phyloP scores from a whole-genome alignment of 768 basidiomycete genomes.

The Boletus reticulatus region DNA sequence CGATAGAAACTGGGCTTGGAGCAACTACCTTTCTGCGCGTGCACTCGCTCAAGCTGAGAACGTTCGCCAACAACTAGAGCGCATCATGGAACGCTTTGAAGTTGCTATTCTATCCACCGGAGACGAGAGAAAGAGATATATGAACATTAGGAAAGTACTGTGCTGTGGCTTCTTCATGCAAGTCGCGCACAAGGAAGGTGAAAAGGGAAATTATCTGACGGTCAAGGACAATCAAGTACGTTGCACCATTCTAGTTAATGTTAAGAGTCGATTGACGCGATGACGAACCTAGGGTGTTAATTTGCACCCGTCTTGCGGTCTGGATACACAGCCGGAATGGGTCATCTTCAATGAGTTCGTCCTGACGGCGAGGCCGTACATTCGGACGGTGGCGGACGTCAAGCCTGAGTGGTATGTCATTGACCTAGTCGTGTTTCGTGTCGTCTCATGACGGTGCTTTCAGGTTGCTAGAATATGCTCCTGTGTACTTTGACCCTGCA shows the following conservation, averaged over 20 bases:
- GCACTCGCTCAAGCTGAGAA: slow-evolving; percentile 91
- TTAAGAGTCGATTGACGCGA: background rate
- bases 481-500: slow-evolving; percentile 65
- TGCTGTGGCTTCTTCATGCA: slow-evolving; percentile 99
- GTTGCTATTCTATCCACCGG: slow-evolving; percentile 66
- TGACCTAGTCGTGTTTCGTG: background rate
- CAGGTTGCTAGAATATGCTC: slow-evolving; percentile 64
- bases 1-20: slow-evolving; percentile 90
- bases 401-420: slow-evolving; percentile 75
- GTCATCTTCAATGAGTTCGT: slow-evolving; percentile 95
- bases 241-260: background rate
- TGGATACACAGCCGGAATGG: slow-evolving; percentile 89
- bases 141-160: slow-evolving; percentile 77
- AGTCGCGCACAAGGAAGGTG: slow-evolving; percentile 91
- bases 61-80: slow-evolving; percentile 83
- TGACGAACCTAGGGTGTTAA: slow-evolving; percentile 12
- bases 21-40: slow-evolving; percentile 80
- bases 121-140: slow-evolving; percentile 70
- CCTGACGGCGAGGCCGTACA: slow-evolving; percentile 82
- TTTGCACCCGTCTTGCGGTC: slow-evolving; percentile 79
- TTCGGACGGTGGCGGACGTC: slow-evolving; percentile 89
- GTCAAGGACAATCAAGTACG: slow-evolving; percentile 92
- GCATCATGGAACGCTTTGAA: slow-evolving; percentile 90
- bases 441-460: background rate
- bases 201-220: slow-evolving; percentile 83